Conservation (phyloP, 2,329 filamentous ascomycete species). For the Ophiocordyceps camponoti-rufipedis region DNA sequence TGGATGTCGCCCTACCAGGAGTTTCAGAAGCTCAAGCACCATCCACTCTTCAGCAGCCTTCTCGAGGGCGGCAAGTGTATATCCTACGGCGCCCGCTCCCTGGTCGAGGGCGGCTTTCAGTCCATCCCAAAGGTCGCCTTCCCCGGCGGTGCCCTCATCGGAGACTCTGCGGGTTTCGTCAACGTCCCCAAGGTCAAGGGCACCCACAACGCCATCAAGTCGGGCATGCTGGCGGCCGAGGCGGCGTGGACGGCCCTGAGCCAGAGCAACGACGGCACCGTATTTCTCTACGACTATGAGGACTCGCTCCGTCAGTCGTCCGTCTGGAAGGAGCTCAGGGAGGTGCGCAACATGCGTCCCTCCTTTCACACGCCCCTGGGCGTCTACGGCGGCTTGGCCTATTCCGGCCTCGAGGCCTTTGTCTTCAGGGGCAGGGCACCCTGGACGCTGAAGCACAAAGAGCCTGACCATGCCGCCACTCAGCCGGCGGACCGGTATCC, state of each 20-base stretch:
- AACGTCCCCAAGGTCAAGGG: constrained; percentile 98
- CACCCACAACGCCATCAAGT: constrained; percentile 94
- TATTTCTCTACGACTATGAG: constrained; percentile 93
- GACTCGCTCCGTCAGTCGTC: constrained; percentile 66
- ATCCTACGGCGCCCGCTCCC: constrained; percentile 79
- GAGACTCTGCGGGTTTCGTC: constrained; percentile 89
- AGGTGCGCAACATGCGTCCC: constrained; percentile 94
- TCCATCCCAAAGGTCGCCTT: constrained; percentile 95
- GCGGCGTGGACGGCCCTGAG: constrained; percentile 64
- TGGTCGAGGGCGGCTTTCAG: constrained; percentile 92
- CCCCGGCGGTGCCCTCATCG: constrained; percentile 85
- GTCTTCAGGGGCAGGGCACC: constrained; percentile 69
- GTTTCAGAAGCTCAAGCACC: constrained; percentile 97
- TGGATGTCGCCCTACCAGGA: constrained; percentile 92
- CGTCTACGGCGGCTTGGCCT: constrained; percentile 74
- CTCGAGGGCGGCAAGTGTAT: constrained; percentile 97
- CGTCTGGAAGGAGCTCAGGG: constrained; percentile 88
- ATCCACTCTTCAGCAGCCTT: constrained; percentile 71
- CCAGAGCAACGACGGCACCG: constrained; percentile 39
- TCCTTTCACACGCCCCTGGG: constrained; percentile 82
- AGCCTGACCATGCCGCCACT: constrained; percentile 60
- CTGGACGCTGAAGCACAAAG: constrained; percentile 82
- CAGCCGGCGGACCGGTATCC: constrained; percentile 59
- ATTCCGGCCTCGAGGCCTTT: constrained; percentile 85
- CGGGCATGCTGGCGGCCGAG: constrained; percentile 89